Conservation (phyloP, 1,284 basidiomycete species). For the Microbotryum scabiosae region DNA sequence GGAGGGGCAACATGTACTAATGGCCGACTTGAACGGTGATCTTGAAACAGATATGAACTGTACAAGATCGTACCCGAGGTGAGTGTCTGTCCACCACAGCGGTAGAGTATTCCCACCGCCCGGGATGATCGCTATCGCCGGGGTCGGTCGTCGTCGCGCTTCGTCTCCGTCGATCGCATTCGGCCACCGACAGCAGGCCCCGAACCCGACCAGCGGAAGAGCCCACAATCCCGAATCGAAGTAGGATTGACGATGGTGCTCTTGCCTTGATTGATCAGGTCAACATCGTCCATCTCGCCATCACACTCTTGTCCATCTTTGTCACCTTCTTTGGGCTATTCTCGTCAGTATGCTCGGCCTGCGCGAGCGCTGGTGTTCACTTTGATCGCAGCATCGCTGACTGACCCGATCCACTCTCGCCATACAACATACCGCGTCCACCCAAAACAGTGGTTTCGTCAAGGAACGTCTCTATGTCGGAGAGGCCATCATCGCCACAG, state of each 20-base stretch:
- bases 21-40: not conserved
- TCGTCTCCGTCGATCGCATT: too few relatives aligned
- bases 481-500: constrained; percentile 90
- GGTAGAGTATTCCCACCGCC: too few relatives aligned
- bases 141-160: too few relatives aligned
- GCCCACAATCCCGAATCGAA: too few relatives aligned
- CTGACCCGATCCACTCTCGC: not conserved
- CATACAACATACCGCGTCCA: not conserved
- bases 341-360: constrained; percentile 15
- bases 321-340: constrained; percentile 49
- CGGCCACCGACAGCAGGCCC: too few relatives aligned
- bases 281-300: constrained; percentile 47
- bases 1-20: not conserved
- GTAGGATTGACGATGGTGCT: not conserved
- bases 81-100: not conserved
- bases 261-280: constrained; percentile 16
- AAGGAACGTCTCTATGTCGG: constrained; percentile 91
- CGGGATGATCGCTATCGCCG: too few relatives aligned
- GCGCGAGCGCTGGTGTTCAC: not conserved
- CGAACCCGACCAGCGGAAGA: too few relatives aligned
- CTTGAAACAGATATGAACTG: constrained; percentile 22
- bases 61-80: constrained; percentile 34
- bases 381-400: not conserved
- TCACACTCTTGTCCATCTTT: constrained; percentile 62
- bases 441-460: constrained; percentile 49